phyloP scores from a whole-genome alignment of 179 eudicot species.

The Gypsophila paniculata region DNA sequence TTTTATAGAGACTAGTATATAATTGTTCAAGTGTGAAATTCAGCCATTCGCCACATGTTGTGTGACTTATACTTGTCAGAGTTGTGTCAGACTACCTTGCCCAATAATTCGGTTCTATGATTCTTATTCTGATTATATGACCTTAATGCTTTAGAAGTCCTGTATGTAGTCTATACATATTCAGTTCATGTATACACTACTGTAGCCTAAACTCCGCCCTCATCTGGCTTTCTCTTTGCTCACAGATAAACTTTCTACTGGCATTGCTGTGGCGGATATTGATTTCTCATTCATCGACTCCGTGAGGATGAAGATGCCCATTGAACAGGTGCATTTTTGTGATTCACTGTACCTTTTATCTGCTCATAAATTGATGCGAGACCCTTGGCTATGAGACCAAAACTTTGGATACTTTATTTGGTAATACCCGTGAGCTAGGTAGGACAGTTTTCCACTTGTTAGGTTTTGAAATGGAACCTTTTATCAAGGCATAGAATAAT shows the following conservation, averaged over 20 bases:
- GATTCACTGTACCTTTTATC: background rate
- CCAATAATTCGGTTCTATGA: background rate
- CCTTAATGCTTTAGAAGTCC: conserved; percentile 2
- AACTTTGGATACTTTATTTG: background rate
- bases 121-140: background rate
- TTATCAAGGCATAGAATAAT: too few relatives aligned
- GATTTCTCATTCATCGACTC: conserved; percentile 64
- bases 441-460: background rate
- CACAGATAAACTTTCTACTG: conserved; percentile 71
- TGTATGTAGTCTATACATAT: background rate
- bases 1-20: background rate
- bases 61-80: background rate
- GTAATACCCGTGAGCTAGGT: background rate
- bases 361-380: background rate
- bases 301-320: conserved; percentile 83
- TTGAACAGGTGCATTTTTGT: conserved; percentile 52
- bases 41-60: conserved; percentile 2
- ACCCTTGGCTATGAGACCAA: background rate
- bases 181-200: conserved; percentile 9
- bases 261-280: conserved; percentile 80
- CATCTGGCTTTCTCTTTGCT: conserved; percentile 11
- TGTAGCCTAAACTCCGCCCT: conserved; percentile 11
- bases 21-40: background rate
- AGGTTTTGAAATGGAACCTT: too few relatives aligned
- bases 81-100: background rate